These are phyloP conservation scores for Eutypella sp. DNA, from an alignment of 2,329 filamentous ascomycete species.

Conservation along the genomic window DNA sequence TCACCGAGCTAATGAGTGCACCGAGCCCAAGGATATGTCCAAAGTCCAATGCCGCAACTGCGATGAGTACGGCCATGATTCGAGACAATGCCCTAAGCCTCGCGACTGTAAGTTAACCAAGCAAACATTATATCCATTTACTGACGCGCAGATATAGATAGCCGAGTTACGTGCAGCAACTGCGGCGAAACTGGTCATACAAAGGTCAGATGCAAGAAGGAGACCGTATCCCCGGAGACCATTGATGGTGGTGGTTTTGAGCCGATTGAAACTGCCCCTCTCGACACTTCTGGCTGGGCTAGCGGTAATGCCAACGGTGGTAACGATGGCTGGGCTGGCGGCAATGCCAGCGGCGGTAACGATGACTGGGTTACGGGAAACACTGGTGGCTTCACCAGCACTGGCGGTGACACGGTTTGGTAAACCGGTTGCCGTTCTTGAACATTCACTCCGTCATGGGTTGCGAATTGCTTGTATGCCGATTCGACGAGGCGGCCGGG, in stretches of 20 bases:
- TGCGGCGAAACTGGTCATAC: conserved; percentile 46
- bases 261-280: not conserved
- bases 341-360: not conserved
- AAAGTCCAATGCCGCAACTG: conserved; percentile 46
- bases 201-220: conserved; percentile 32
- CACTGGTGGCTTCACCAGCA: not conserved
- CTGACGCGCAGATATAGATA: conserved; percentile 30
- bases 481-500: too few relatives aligned
- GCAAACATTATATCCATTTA: not conserved
- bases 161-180: conserved; percentile 54
- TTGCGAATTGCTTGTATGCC: too few relatives aligned
- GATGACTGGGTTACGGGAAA: not conserved
- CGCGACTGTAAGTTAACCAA: conserved; percentile 40
- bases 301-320: not conserved
- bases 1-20: conserved; percentile 59
- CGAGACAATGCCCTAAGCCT: conserved; percentile 50
- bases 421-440: not conserved
- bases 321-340: not conserved
- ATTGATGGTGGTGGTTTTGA: conserved; percentile 4
- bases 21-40: conserved; percentile 38
- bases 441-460: too few relatives aligned
- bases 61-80: conserved; percentile 43
- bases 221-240: conserved; percentile 9
- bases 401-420: not conserved
- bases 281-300: not conserved